These are phyloP conservation scores for Candida pseudocylindracea DNA, from an alignment of 1,139 yeast genomes.

Conservation along the genomic window DNA sequence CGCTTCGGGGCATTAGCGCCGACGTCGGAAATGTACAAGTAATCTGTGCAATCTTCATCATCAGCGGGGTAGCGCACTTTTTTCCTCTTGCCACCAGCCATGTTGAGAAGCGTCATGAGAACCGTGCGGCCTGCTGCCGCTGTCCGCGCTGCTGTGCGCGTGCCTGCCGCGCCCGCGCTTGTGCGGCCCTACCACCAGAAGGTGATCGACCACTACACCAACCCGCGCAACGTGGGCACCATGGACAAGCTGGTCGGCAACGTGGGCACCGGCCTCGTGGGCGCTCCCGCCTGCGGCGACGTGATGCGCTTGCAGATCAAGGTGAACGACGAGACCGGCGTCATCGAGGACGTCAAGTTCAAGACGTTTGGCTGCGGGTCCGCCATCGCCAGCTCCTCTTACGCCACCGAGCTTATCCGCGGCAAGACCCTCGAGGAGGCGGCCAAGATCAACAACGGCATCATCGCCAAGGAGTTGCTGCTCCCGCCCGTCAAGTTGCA, in stretches of 20 bases:
- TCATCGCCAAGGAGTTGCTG: constrained; percentile 79
- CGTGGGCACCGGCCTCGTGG: constrained; percentile 96
- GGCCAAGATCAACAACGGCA: constrained; percentile 70
- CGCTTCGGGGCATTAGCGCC: no score
- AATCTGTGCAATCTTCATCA: no score
- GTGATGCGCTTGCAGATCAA: constrained; percentile 94
- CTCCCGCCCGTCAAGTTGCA: constrained; percentile 95
- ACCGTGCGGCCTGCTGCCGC: no score
- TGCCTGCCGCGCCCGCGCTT: no score
- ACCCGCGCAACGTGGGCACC: constrained; percentile 93
- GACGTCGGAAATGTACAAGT: no score
- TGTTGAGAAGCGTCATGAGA: no score
- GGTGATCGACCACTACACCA: constrained; percentile 77
- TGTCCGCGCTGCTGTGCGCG: no score
- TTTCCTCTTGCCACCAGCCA: no score
- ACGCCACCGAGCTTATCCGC: constrained; percentile 85
- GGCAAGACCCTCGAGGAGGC: constrained; percentile 95
- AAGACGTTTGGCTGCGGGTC: constrained; percentile 98
- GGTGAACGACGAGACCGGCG: constrained; percentile 76
- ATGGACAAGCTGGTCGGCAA: constrained; percentile 51
- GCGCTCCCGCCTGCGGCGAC: constrained; percentile 99
- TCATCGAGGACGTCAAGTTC: constrained; percentile 85
- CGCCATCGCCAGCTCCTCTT: constrained; percentile 90
- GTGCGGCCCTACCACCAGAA: constrained; percentile 34
- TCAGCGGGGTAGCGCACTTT: no score